Conservation (phyloP, 257 asterid species). For the Primulina tabacum region DNA sequence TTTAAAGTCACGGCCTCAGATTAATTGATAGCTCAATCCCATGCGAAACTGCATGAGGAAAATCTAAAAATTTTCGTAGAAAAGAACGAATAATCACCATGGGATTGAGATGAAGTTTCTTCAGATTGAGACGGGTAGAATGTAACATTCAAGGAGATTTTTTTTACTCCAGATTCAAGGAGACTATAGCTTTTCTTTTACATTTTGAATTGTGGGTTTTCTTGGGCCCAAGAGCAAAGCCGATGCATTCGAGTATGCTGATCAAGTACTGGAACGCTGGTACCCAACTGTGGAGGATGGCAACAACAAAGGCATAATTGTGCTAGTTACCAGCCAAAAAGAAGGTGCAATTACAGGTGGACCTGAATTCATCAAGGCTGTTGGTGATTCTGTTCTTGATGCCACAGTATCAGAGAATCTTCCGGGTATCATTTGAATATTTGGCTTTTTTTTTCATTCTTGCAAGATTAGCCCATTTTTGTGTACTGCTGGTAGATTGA, state of each 20-base stretch:
- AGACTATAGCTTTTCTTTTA: too few relatives aligned
- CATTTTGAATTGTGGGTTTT: constrained; percentile 3
- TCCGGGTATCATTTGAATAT: constrained; percentile 49
- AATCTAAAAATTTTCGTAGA: too few relatives aligned
- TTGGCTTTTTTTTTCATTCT: background rate
- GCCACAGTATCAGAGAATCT: constrained; percentile 90
- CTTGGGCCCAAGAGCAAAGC: constrained; percentile 76
- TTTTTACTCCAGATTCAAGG: too few relatives aligned
- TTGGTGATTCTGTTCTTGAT: constrained; percentile 90
- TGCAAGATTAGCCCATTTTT: background rate
- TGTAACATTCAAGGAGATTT: too few relatives aligned
- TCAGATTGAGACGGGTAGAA: too few relatives aligned
- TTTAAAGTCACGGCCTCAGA: background rate
- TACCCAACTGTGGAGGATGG: constrained; percentile 88
- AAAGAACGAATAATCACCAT: too few relatives aligned
- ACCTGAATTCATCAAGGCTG: constrained; percentile 83
- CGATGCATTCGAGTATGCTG: constrained; percentile 97
- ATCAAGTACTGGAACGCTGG: constrained; percentile 86
- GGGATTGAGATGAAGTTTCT: too few relatives aligned
- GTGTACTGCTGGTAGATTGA: background rate
- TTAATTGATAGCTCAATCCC: background rate
- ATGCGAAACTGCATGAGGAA: background rate
- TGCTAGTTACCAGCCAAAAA: constrained; percentile 93
- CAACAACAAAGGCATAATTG: constrained; percentile 81
- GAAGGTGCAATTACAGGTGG: constrained; percentile 99